Evolutionary conservation across 331 rosid species (phyloP), one percentile per base, ranked within the genome.

Genomic region (Acacia pycnantha): DNA sequence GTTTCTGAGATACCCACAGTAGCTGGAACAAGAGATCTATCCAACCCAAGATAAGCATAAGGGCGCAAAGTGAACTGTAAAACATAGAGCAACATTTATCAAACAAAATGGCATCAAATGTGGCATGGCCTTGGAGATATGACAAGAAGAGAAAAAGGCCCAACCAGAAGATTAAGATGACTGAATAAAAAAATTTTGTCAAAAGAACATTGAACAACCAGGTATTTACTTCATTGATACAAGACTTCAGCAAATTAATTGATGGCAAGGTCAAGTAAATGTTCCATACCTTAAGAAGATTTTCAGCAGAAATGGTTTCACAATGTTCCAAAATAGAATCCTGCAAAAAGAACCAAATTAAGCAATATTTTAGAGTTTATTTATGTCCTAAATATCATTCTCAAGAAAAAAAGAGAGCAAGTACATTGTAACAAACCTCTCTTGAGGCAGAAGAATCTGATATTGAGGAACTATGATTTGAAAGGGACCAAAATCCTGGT

Each of bases 11-110:
- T 70, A 77, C 90, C 50, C 77, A 51, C 74, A 8, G 50, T 73
- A 82, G 80, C 86, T 22, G 98, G 98, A 88, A 93, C 82, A 61
- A 88, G 68, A 67, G 99, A 87, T 86, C 89, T 88, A 90, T 93
- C 99, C 77, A 95, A 47, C 74, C 99, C 99, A 75, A 88, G 91
- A 47, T 89, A 83, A 67, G 88, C 92, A 82, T 74, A 85, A 65
- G 97, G 99, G 58, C 98, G 97, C 90, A 95, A 84, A 80, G 94
- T 92, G 81, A 92, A 95, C 98, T 95, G 93, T 69, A 74, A 54
- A 86, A 31, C 47, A 81, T 40, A n/a, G 65, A 81, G 58, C 62
- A 47, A 67, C 71, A 78, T 73, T 66, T 40, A 79, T 81, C 61
- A 89, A 75, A 31, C 64, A 73, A 43, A 29, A 53, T 64, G 16